phyloP scores from a whole-genome alignment of 192 early-diverging fungal genomes.

The Tieghemiomyces parasiticus region DNA sequence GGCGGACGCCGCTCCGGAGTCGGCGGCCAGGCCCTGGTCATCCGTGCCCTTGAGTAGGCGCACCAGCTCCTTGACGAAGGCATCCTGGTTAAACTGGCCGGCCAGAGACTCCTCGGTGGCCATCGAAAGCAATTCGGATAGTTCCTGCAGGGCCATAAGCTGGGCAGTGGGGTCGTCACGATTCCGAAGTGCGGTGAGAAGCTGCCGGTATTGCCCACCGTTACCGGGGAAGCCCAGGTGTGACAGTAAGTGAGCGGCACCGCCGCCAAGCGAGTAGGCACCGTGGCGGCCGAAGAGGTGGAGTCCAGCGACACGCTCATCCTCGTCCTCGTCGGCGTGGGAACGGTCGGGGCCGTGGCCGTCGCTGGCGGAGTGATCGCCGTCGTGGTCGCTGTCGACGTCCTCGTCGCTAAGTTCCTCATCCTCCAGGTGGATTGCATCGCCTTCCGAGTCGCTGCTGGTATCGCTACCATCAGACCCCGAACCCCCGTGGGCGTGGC shows the following conservation, averaged over 20 bases:
- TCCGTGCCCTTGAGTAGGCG: conserved; percentile 35
- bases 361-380: conserved; percentile 20
- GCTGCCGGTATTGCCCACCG: conserved; percentile 34
- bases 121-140: conserved; percentile 59
- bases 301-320: conserved; percentile 12
- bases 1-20: conserved; percentile 14
- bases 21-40: conserved; percentile 11
- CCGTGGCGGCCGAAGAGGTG: conserved; percentile 3
- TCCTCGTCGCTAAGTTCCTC: conserved; percentile 15
- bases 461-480: neutral
- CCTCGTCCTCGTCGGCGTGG: conserved; percentile 18
- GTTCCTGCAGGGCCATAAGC: conserved; percentile 73
- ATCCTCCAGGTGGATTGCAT: conserved; percentile 14
- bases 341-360: conserved; percentile 19
- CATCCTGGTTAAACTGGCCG: conserved; percentile 45
- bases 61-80: conserved; percentile 54
- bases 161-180: conserved; percentile 46
- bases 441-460: conserved; percentile 13
- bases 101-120: conserved; percentile 54
- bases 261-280: neutral
- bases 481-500: neutral
- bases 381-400: conserved; percentile 17
- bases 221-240: neutral
- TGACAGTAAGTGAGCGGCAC: neutral
- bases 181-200: conserved; percentile 39